Evolutionary conservation across 768 basidiomycete species (phyloP).

Genomic region (Tylopilus plumbeoviolaceoides): DNA sequence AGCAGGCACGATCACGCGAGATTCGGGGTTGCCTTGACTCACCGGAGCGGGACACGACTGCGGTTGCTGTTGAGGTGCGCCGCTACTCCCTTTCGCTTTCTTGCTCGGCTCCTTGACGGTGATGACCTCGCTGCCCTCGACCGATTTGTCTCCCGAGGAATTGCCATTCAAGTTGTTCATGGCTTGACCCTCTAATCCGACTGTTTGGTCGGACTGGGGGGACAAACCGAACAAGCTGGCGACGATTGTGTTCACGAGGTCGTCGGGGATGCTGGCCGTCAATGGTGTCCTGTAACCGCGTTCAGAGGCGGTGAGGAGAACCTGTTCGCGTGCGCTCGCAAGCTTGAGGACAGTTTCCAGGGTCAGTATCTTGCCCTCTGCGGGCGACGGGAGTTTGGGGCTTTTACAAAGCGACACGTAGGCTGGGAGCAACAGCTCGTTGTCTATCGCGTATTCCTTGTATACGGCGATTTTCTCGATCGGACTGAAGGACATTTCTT

Average conservation of each 20-base stretch:
- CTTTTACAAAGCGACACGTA: constrained; percentile 53
- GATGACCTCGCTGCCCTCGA: not conserved
- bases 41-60: not conserved
- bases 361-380: constrained; percentile 56
- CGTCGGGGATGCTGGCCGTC: constrained; percentile 24
- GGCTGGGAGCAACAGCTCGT: constrained; percentile 43
- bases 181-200: constrained; percentile 7
- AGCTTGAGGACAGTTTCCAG: constrained; percentile 51
- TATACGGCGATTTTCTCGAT: constrained; percentile 57
- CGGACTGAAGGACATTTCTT: constrained; percentile 41
- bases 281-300: constrained; percentile 28
- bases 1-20: not conserved
- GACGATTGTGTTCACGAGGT: constrained; percentile 27
- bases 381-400: constrained; percentile 44
- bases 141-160: not conserved
- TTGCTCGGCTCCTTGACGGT: not conserved
- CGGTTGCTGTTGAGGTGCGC: too few species aligned
- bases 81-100: too few species aligned
- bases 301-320: constrained; percentile 32
- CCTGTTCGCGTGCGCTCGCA: constrained; percentile 49
- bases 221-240: constrained; percentile 31
- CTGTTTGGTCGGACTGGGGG: not conserved
- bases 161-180: not conserved
- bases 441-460: constrained; percentile 47
- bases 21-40: not conserved